Evolutionary conservation across 306 rosid genomes (phyloP), one percentile per base, ranked within the genome.

Genomic region (Pyrus bretschneideri): DNA sequence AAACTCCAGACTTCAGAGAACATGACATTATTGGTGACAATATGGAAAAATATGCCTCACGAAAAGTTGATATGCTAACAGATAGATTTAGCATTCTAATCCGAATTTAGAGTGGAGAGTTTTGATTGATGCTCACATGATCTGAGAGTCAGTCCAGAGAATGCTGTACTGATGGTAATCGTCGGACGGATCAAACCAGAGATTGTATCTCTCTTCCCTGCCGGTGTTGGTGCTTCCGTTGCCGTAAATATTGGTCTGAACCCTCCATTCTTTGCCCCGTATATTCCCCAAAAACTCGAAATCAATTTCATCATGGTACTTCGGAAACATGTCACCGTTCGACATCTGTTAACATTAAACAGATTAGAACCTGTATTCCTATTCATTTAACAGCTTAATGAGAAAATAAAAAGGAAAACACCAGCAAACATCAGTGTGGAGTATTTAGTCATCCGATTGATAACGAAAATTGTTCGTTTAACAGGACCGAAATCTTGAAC

Each of bases 111-210:
- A 25, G 71, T 9, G 30, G 69, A 31, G 70, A 67, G 75, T 67
- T 70, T 22, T 33, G 75, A 49, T 42, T 73, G 76, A 76, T 72
- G 86, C 95, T 92, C 80, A 95, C 98, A 92, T 89, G 80, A 95
- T 92, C 80, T 86, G 85, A 76, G 93, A 80, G 80, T 88, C 85
- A 66, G 97, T 86, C 98, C 98, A 95, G 22, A 90, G 96, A 75
- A 95, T 88, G 67, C 91, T 86, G 84, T 92, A 95, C 74, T 88
- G 90, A 70, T 95, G 98, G 70, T 81, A 89, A 81, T 92, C 95
- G 29, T 92, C 96, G 21, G 98, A 42, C 74, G 98, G 97, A 85
- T 95, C 98, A 80, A 95, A 95, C 98, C 97, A 88, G 13, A 95
- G 89, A 84, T 81, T 85, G 86, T 83, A 88, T 81, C 97, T 88